A percentile compares a stretch with the other conserved stretches of the same genome.
Conservation (phyloP, 2,329 filamentous ascomycete genomes). For the Amauroascus verrucosus region DNA sequence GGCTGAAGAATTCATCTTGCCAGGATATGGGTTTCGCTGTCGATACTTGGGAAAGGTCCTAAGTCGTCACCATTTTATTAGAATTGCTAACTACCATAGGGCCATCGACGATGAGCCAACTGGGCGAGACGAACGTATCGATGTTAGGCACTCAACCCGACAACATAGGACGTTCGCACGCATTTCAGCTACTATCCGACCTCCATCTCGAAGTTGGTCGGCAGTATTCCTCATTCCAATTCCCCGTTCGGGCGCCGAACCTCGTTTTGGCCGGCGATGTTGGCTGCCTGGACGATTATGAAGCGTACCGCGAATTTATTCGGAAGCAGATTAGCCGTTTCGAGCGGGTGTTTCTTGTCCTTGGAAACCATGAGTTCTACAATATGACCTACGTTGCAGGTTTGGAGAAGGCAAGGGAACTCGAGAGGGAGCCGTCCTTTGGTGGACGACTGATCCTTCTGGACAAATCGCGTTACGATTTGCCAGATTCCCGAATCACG, state of each 20-base stretch:
- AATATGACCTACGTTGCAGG: slow-evolving; percentile 24
- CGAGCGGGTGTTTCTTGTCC: slow-evolving; percentile 17
- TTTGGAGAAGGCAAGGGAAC: slow-evolving; percentile 12
- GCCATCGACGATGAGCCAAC: not conserved
- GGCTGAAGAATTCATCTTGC: slow-evolving; percentile 4
- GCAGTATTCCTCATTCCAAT: slow-evolving; percentile 20
- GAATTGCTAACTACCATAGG: too few species aligned
- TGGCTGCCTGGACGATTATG: slow-evolving; percentile 22
- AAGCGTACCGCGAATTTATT: slow-evolving; percentile 21
- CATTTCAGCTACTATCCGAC: slow-evolving; percentile 23
- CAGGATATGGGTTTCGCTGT: not conserved
- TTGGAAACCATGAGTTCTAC: slow-evolving; percentile 25
- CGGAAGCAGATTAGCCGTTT: slow-evolving; percentile 20
- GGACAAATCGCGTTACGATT: slow-evolving; percentile 13
- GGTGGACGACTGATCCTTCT: slow-evolving; percentile 17
- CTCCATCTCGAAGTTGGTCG: slow-evolving; percentile 22
- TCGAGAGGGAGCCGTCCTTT: slow-evolving; percentile 18
- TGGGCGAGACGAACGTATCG: not conserved
- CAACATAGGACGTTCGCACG: not conserved
- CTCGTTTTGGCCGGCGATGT: slow-evolving; percentile 27
- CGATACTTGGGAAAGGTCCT: too few species aligned
- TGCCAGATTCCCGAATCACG: slow-evolving; percentile 25
- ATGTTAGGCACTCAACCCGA: not conserved
- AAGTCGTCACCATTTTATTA: too few species aligned
- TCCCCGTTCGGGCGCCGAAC: slow-evolving; percentile 18